Base-by-base conservation (phyloP, 176 grass and related monocot genomes). In the Raddia guianensis region DNA sequence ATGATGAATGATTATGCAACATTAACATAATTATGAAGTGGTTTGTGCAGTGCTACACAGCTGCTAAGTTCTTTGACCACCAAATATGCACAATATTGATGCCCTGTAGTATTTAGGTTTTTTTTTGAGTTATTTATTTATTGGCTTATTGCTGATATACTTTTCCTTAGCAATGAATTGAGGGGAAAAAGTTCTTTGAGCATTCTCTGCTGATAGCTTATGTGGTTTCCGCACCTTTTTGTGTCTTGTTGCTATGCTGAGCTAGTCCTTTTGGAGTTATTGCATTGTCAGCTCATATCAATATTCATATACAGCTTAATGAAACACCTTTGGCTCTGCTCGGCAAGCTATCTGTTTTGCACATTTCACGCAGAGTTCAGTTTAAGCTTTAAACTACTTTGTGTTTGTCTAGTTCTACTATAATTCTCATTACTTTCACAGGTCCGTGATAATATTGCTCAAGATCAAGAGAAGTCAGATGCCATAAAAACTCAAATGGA, bases 391-490 rank as follows among this genome's bases (percentile, higher is more conserved):
- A 59, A 10, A 66, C 10, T 7, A 12, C 35, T 16, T 51, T 44
- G 13, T 83, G 19, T 73, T 79, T 11, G 73, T 11, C 33, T 21
- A 45, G 51, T 68, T 6, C 6, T 35, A 58, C 35, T 68, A 18
- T 57, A 43, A 70, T 70, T 72, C 37, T 35, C 65, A 66, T 69
- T 86, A 47, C 13, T 72, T 80, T 46, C 76, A 81, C 74, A 98
- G 95, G 87, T 98, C 72, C 85, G 77, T 87, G 95, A 94, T 72
- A 89, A 90, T 82, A 94, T 98, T 80, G 80, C 86, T 82, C 95
- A 94, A 85, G 95, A 98, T 66, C 90, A 94, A 82, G 95, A 91
- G 69, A 98, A 98, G 78, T 92, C 92, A 19, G 92, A 94, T 76
- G 75, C 83, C 70, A 76, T 94, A 68, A 98, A 89, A 89, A 81